phyloP scores from a whole-genome alignment of 2,329 filamentous ascomycete species.

The Fragosphaeria purpurea region DNA sequence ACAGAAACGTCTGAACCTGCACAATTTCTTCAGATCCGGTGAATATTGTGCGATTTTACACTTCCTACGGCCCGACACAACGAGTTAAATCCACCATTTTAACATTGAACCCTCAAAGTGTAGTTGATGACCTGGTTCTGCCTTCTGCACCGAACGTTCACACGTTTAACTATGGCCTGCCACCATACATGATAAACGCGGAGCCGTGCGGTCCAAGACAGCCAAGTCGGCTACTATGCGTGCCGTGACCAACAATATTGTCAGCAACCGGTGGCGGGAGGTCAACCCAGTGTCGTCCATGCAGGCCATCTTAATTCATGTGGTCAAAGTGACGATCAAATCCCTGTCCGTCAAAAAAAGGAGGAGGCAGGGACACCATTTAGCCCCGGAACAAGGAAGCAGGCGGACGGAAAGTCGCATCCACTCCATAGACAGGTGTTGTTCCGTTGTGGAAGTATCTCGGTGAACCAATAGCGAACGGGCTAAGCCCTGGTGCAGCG shows the following conservation, averaged over 20 bases:
- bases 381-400: constrained; percentile 9
- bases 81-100: too few species aligned
- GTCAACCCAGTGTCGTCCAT: constrained; percentile 12
- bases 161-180: constrained; percentile 14
- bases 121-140: constrained; percentile 12
- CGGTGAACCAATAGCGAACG: constrained; percentile 10
- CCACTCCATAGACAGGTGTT: constrained; percentile 10
- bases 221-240: constrained; percentile 8
- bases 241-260: constrained; percentile 11
- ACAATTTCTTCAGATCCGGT: background rate
- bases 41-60: background rate
- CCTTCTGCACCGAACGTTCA: constrained; percentile 13
- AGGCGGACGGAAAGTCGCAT: constrained; percentile 8
- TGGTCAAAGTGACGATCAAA: constrained; percentile 11
- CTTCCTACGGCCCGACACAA: too few species aligned
- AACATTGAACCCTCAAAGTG: too few species aligned
- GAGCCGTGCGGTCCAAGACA: constrained; percentile 1
- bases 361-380: constrained; percentile 8
- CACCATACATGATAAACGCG: constrained; percentile 11
- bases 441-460: constrained; percentile 14
- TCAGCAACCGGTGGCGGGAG: constrained; percentile 9
- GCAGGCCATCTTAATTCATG: constrained; percentile 10
- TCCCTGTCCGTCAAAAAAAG: constrained; percentile 11
- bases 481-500: constrained; percentile 8
- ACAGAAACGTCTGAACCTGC: background rate